Evolutionary conservation across 2,329 filamentous ascomycete genomes (phyloP), one percentile per base, ranked within the genome.

Genomic region (Sphaceloma murrayae): DNA sequence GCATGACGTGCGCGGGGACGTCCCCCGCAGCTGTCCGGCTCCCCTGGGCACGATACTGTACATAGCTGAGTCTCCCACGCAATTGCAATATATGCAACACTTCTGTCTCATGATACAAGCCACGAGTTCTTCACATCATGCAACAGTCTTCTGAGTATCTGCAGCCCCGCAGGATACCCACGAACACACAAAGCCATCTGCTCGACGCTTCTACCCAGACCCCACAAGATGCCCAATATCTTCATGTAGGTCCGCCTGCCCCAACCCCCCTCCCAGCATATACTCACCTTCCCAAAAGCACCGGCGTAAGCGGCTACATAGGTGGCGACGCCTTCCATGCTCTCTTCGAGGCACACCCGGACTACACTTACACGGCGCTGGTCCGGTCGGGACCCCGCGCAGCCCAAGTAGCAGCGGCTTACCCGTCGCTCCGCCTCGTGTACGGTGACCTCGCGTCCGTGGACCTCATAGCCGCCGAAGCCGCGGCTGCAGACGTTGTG

Each of bases 401-500:
- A 9, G 44, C 44, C 9, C 27, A 36, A 19, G 32, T 53, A 11
- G 38, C 43, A 6, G 38, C 27, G 2, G 19, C 43, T 3, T 73
- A 67, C 46, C 62, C 70, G 3, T 66, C 62, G 11, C 56, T 71
- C 32, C 63, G 65, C 5, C 61, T 74, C 10, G 69, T 75, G 2
- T 67, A 74, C 43, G 74, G 74, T 13, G 62, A 64, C 19, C 61
- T 73, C 7, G 67, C 74, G 36, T 63, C 67, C 48, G 58, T 60
- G 2, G 56, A 63, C 0, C 50, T 73, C 1, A 51, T 76, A 2
- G 59, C 67, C 24, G 53, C 66, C 19, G 69, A 72, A 49, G 66
- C 67, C n/a, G 57, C 61, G 0, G 63, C 65, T 39, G 69, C 71
- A 3, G 68, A 75, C 53, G 67, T 77, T 38, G 71, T 77, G 2